Percentiles rank a stretch among this genome's conserved stretches.
Conservation (phyloP, 1,139 yeast genomes). For the Protomyces inouyei region DNA sequence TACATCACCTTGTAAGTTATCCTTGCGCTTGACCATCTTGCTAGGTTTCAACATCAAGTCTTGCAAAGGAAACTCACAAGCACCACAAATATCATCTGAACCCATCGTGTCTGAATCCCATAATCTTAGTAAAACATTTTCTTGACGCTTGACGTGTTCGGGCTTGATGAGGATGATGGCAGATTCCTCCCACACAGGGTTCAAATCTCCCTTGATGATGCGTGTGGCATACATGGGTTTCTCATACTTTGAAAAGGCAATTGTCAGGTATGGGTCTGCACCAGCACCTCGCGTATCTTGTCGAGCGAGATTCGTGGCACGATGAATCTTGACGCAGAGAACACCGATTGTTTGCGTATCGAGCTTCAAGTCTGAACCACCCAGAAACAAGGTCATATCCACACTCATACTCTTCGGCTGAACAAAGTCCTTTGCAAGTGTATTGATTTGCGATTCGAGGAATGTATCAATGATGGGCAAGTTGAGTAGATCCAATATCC, state of each 20-base stretch:
- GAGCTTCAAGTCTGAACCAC: conserved; percentile 14
- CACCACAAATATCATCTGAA: conserved; percentile 20
- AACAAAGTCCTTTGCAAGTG: conserved; percentile 16
- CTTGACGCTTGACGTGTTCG: conserved; percentile 24
- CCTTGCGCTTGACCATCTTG: conserved; percentile 23
- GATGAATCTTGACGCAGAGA: conserved; percentile 22
- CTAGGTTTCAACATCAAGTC: conserved; percentile 16
- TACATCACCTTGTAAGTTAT: conserved; percentile 17
- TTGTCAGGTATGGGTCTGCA: conserved; percentile 25
- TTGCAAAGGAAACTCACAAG: conserved; percentile 22
- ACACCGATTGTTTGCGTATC: conserved; percentile 24
- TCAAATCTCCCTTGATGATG: conserved; percentile 24
- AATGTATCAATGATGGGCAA: conserved; percentile 19
- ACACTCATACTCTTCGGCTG: conserved; percentile 23
- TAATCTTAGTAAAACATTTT: conserved; percentile 17
- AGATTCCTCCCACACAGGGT: conserved; percentile 24
- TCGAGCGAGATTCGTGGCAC: conserved; percentile 14
- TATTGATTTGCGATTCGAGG: conserved; percentile 13
- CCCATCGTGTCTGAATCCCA: conserved; percentile 24
- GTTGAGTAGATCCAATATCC: conserved; percentile 20
- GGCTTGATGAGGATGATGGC: conserved; percentile 20
- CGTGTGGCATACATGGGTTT: conserved; percentile 27
- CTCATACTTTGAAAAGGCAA: conserved; percentile 24
- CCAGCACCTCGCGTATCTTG: conserved; percentile 24
- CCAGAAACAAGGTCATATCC: conserved; percentile 23